Conservation (phyloP, 2,329 filamentous ascomycete species). For the Ophiognomonia clavigignenti-juglandacearum region DNA sequence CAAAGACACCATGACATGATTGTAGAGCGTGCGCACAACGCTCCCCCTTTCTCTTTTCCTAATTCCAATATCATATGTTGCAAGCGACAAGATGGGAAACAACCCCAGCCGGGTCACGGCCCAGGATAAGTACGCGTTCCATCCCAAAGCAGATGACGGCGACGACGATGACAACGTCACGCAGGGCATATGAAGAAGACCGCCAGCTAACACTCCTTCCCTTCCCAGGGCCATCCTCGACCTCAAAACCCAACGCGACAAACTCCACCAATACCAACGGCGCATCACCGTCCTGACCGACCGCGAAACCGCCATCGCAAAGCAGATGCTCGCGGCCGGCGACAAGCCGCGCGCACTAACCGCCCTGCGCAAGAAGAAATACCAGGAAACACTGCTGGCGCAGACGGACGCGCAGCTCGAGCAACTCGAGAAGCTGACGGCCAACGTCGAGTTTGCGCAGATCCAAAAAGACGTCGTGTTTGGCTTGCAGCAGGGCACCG, state of each 20-base stretch:
- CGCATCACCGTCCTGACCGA: conserved; percentile 81
- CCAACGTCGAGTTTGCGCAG: conserved; percentile 88
- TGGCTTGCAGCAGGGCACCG: conserved; percentile 86
- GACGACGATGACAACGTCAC: too few relatives aligned
- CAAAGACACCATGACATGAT: conserved; percentile 13
- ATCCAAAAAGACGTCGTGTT: conserved; percentile 96
- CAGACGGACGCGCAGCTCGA: conserved; percentile 94
- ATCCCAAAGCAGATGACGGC: too few relatives aligned
- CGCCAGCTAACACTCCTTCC: neutral
- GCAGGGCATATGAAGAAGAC: too few relatives aligned
- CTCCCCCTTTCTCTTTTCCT: neutral
- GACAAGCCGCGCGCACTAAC: conserved; percentile 80
- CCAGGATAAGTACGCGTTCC: conserved; percentile 86
- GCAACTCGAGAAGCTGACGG: conserved; percentile 83
- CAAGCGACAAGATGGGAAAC: conserved; percentile 42
- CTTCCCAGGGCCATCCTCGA: conserved; percentile 83
- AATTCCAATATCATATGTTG: conserved; percentile 7
- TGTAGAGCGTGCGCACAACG: neutral
- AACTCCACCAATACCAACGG: conserved; percentile 91
- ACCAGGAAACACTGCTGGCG: conserved; percentile 82
- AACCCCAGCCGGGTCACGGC: conserved; percentile 54
- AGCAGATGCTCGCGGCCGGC: conserved; percentile 71
- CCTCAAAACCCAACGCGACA: conserved; percentile 96
- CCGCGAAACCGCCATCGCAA: conserved; percentile 82
- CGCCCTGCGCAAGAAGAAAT: conserved; percentile 90